These are phyloP conservation scores for Xylariaceae sp. DNA, from an alignment of 2,329 filamentous ascomycete species.

Conservation along the genomic window DNA sequence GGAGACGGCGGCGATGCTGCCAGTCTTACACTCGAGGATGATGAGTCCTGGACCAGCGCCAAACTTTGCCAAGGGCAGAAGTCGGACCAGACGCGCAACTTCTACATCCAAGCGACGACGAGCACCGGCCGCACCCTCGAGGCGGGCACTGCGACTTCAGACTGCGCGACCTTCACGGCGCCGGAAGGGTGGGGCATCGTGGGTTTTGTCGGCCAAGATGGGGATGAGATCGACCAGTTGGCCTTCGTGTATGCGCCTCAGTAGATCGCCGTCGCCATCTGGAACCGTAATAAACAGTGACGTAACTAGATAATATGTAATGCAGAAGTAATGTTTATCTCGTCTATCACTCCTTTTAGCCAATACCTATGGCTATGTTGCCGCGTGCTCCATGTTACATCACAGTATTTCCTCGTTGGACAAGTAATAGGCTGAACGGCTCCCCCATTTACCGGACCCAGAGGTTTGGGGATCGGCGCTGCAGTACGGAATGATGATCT, in stretches of 20 bases:
- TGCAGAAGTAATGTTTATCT: not conserved
- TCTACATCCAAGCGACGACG: constrained; percentile 58
- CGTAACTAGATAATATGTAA: not conserved
- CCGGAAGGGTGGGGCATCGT: constrained; percentile 48
- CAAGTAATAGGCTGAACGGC: not conserved
- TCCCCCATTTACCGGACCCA: constrained; percentile 1
- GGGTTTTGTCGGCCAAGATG: constrained; percentile 42
- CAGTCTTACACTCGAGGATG: constrained; percentile 46
- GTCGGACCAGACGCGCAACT: constrained; percentile 51
- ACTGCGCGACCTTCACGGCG: constrained; percentile 45
- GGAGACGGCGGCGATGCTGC: constrained; percentile 51
- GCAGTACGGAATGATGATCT: constrained; percentile 13
- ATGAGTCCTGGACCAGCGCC: constrained; percentile 53
- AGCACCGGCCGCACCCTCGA: constrained; percentile 49
- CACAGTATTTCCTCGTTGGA: too few relatives aligned
- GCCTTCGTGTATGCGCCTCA: constrained; percentile 51
- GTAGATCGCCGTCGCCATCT: not conserved
- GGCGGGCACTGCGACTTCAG: constrained; percentile 48
- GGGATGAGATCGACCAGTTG: constrained; percentile 59
- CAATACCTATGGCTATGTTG: not conserved
- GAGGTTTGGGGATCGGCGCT: constrained; percentile 17
- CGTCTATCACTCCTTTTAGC: not conserved
- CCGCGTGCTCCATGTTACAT: too few relatives aligned
- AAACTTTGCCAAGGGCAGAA: constrained; percentile 54
- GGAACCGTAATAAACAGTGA: not conserved